phyloP scores from a whole-genome alignment of 2,329 filamentous ascomycete genomes.

The Apiospora sp. region DNA sequence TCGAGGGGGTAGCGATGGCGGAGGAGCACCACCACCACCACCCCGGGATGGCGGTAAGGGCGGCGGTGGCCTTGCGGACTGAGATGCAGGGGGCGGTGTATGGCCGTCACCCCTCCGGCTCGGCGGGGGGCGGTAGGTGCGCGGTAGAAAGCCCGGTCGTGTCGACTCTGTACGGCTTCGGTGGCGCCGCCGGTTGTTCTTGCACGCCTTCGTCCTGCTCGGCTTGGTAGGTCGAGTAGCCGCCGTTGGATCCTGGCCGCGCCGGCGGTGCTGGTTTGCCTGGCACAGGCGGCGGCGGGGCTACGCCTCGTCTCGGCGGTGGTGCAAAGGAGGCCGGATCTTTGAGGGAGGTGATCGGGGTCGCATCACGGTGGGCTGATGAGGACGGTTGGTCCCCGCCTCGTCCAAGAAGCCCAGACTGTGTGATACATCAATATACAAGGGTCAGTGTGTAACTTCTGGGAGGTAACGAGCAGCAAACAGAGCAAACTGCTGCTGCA shows the following conservation, averaged over 20 bases:
- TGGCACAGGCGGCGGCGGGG: conserved; percentile 38
- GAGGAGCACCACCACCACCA: conserved; percentile 32
- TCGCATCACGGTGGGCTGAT: conserved; percentile 50
- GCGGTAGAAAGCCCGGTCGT: conserved; percentile 75
- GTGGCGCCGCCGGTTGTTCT: conserved; percentile 51
- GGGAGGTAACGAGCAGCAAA: not conserved
- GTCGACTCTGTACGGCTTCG: conserved; percentile 72
- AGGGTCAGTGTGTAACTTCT: not conserved
- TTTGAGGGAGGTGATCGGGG: conserved; percentile 73
- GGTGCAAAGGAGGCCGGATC: conserved; percentile 83
- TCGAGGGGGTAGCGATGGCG: conserved; percentile 69
- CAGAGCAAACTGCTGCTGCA: not conserved
- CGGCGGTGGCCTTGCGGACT: conserved; percentile 39
- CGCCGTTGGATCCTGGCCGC: conserved; percentile 28
- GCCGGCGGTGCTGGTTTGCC: conserved; percentile 48
- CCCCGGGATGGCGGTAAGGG: conserved; percentile 36
- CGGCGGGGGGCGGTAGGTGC: conserved; percentile 77
- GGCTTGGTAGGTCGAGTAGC: conserved; percentile 17
- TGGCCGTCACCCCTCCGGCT: conserved; percentile 53
- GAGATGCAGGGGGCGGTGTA: conserved; percentile 40
- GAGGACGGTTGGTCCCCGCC: conserved; percentile 38
- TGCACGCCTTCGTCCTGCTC: conserved; percentile 31
- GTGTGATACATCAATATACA: conserved; percentile 7
- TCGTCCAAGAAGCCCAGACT: conserved; percentile 48
- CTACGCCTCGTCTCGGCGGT: conserved; percentile 70